A percentile compares a stretch with the other conserved stretches of the same genome.
phyloP scores from a whole-genome alignment of 2,329 filamentous ascomycete species.

The Chaetomium sp. region DNA sequence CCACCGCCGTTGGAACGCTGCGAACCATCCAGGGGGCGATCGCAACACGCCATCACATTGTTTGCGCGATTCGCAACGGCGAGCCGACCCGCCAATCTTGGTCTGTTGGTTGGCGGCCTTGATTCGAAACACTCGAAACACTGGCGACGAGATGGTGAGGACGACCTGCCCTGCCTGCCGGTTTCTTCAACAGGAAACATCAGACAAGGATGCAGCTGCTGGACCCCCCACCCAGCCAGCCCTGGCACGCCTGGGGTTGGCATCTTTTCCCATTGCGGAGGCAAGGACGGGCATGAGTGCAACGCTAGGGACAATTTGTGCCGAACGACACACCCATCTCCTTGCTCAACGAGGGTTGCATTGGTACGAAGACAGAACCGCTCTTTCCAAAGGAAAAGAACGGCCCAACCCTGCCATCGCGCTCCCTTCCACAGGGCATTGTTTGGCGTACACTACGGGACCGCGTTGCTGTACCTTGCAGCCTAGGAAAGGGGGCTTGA shows the following conservation, averaged over 20 bases:
- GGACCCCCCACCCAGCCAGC: too few species aligned
- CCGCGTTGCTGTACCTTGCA: constrained; percentile 9
- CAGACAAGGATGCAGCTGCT: too few species aligned
- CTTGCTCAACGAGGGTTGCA: too few species aligned
- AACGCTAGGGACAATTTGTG: too few species aligned
- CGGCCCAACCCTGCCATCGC: too few species aligned
- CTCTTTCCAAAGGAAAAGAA: too few species aligned
- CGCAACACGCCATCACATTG: not conserved
- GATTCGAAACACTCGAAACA: constrained; percentile 12
- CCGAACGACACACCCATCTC: too few species aligned
- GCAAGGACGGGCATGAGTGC: too few species aligned
- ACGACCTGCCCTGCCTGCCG: constrained; percentile 1
- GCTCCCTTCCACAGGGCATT: not conserved
- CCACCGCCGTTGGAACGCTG: constrained; percentile 6
- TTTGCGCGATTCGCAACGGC: constrained; percentile 1
- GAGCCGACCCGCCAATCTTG: not conserved
- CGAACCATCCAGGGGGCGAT: constrained; percentile 4
- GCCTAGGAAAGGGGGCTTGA: constrained; percentile 10
- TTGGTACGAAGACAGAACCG: too few species aligned
- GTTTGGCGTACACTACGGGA: constrained; percentile 6
- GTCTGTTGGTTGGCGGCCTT: constrained; percentile 8
- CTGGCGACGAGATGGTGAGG: constrained; percentile 13
- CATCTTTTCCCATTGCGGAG: too few species aligned
- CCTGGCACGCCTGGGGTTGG: too few species aligned
- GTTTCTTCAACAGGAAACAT: constrained; percentile 6